Percentiles rank a stretch among this genome's conserved stretches.
Evolutionary conservation across 345 rosid species (phyloP).

Genomic region (Eucalyptus pauciflora): DNA sequence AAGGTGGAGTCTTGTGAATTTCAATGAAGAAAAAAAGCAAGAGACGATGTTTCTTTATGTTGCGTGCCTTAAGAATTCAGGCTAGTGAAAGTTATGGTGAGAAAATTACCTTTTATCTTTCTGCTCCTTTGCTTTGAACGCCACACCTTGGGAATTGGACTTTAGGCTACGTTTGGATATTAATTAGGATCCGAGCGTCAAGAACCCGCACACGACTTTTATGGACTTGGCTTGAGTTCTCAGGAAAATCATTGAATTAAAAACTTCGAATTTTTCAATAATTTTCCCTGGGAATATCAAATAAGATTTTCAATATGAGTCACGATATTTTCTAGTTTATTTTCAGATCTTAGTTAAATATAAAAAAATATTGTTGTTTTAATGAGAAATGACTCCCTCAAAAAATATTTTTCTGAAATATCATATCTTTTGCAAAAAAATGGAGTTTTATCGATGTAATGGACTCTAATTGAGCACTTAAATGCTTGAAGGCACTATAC

Average conservation of each 20-base stretch:
- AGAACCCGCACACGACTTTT: no score
- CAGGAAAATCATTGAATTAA: no score
- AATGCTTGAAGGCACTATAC: no score
- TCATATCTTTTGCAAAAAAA: rapidly evolving
- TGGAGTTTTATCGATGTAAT: rapidly evolving
- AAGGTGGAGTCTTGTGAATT: not conserved
- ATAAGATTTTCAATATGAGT: not conserved
- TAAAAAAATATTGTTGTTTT: rapidly evolving
- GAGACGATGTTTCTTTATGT: not conserved
- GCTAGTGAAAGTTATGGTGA: not conserved
- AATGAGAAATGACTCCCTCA: rapidly evolving
- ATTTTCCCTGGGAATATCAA: no score
- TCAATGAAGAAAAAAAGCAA: not conserved
- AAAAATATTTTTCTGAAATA: no score
- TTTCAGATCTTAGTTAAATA: not conserved
- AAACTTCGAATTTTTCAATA: no score
- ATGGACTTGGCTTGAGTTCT: rapidly evolving
- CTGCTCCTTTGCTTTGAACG: not conserved
- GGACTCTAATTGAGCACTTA: no score
- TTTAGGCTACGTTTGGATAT: not conserved
- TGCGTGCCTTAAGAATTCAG: not conserved
- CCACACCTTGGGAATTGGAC: not conserved
- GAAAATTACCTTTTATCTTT: not conserved
- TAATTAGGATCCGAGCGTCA: no score
- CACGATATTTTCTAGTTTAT: rapidly evolving